These are phyloP conservation scores for Wickerhamiella domercqiae DNA, from an alignment of 805 yeast species.

Conservation along the genomic window DNA sequence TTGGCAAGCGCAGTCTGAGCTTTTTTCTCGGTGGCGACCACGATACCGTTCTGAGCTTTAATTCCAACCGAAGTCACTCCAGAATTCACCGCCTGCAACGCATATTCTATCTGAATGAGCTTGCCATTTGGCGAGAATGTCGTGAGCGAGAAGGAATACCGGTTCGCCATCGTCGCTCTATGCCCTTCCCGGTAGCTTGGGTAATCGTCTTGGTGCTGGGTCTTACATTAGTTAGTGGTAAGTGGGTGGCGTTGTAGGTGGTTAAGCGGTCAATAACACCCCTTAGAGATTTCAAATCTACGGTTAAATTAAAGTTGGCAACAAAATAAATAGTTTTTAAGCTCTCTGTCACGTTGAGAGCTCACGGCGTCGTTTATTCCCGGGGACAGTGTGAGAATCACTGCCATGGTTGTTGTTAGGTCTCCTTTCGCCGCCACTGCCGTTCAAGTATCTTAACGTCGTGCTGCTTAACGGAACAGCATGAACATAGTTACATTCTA, in stretches of 20 bases:
- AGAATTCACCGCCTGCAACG: conserved; percentile 90
- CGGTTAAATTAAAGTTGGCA: no score
- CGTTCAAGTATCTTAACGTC: no score
- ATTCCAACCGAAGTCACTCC: conserved; percentile 96
- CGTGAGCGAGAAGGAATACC: conserved; percentile 93
- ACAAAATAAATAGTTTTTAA: no score
- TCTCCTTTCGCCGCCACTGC: no score
- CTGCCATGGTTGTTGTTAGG: no score
- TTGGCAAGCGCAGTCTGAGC: conserved; percentile 64
- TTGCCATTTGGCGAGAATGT: conserved; percentile 98
- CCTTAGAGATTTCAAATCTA: no score
- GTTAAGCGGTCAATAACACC: neutral
- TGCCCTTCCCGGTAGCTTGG: neutral
- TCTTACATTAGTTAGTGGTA: neutral
- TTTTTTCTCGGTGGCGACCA: conserved; percentile 91
- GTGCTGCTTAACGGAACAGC: conserved; percentile 41
- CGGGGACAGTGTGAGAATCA: no score
- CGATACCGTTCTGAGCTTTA: conserved; percentile 87
- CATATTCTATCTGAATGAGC: conserved; percentile 94
- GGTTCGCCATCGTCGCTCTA: conserved; percentile 80
- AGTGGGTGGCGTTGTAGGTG: neutral
- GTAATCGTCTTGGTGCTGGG: neutral
- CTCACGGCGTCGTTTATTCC: no score
- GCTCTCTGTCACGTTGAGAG: no score
- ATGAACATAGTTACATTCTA: conserved; percentile 79